Evolutionary conservation across 139 green algal genomes (phyloP).

Genomic region (Closterium sp.): DNA sequence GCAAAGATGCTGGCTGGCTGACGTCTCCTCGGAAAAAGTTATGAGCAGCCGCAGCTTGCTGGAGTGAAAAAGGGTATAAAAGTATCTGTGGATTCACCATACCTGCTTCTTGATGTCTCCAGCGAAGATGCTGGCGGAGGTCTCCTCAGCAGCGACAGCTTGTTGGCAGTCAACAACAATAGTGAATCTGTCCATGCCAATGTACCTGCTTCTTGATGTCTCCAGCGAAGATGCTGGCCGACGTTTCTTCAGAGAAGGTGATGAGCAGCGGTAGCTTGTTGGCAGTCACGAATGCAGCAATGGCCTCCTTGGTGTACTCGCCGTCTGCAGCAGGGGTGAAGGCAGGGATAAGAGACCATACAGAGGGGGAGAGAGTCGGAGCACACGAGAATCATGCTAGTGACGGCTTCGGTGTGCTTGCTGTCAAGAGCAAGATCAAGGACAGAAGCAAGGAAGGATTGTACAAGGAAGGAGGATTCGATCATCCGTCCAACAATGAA

Average conservation of each 20-base stretch:
- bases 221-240: constrained; percentile 8
- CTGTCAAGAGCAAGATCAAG: too few relatives aligned
- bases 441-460: too few relatives aligned
- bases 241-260: constrained; percentile 22
- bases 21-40: constrained; percentile 14
- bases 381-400: background rate
- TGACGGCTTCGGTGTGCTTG: too few relatives aligned
- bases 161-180: background rate
- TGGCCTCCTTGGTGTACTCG: background rate
- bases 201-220: constrained; percentile 6
- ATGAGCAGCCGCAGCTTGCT: constrained; percentile 31
- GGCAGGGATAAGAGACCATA: too few relatives aligned
- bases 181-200: too few relatives aligned
- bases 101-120: too few relatives aligned
- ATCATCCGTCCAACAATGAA: too few relatives aligned
- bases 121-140: background rate
- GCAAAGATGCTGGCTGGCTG: constrained; percentile 9
- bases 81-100: too few relatives aligned
- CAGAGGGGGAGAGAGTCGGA: too few relatives aligned
- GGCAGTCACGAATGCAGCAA: constrained; percentile 11
- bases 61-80: too few relatives aligned
- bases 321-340: constrained; percentile 14
- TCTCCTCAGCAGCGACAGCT: background rate
- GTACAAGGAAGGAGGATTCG: too few relatives aligned
- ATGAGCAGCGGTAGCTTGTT: constrained; percentile 38